Evolutionary conservation across 306 rosid genomes (phyloP).

Genomic region (Cucumis cinereus): DNA sequence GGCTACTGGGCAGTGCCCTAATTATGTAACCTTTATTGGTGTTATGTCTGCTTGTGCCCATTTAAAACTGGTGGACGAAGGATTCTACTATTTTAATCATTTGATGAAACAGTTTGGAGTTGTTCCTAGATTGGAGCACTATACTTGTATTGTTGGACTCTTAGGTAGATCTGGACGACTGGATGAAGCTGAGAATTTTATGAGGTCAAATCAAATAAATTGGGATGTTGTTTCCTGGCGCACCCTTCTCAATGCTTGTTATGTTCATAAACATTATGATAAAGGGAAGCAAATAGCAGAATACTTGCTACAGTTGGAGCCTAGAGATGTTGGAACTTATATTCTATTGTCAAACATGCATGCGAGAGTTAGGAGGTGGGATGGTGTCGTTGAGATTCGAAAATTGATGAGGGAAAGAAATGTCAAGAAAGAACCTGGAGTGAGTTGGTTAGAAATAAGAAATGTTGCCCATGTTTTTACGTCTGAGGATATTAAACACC

Average conservation of each 20-base stretch:
- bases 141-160: slow-evolving; percentile 12
- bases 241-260: slow-evolving; percentile 15
- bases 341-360: slow-evolving; percentile 12
- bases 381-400: slow-evolving; percentile 7
- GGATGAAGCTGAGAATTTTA: slow-evolving; percentile 14
- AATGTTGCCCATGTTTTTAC: slow-evolving; percentile 9
- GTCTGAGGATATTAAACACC: slow-evolving; percentile 13
- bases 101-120: slow-evolving; percentile 8
- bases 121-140: slow-evolving; percentile 14
- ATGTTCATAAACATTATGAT: slow-evolving; percentile 5
- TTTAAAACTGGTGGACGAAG: slow-evolving; percentile 5
- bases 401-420: slow-evolving; percentile 14
- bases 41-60: slow-evolving; percentile 14
- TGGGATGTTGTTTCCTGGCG: slow-evolving; percentile 19
- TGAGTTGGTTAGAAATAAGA: slow-evolving; percentile 15
- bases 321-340: slow-evolving; percentile 10
- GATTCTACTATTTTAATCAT: slow-evolving; percentile 11
- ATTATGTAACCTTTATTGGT: slow-evolving; percentile 11
- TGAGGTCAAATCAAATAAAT: slow-evolving; percentile 7
- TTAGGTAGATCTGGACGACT: slow-evolving; percentile 6
- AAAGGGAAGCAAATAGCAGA: slow-evolving; percentile 10
- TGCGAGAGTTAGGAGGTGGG: slow-evolving; percentile 14
- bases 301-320: slow-evolving; percentile 6
- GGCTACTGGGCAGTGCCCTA: background rate
- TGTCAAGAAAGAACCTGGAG: slow-evolving; percentile 15